These are phyloP conservation scores for Aspergillus nanangensis DNA, from an alignment of 495 filamentous ascomycete genomes.

Conservation along the genomic window DNA sequence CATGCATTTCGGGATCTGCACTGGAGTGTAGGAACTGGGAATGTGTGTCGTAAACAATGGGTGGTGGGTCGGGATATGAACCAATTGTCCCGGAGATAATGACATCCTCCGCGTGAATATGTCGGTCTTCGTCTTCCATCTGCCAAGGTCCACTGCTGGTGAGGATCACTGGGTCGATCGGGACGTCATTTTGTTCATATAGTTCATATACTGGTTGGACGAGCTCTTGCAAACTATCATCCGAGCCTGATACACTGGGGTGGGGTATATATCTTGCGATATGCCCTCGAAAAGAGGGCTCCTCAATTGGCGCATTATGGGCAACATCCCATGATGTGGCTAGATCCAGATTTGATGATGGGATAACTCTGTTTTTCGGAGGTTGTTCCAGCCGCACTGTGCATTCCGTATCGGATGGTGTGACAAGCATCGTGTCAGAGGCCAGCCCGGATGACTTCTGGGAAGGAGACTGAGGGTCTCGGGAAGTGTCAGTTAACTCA, in stretches of 20 bases:
- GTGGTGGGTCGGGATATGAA: slow-evolving; percentile 13
- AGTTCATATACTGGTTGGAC: slow-evolving; percentile 4
- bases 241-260: slow-evolving; percentile 13
- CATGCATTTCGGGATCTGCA: background rate
- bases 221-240: slow-evolving; percentile 11
- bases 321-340: too few species aligned
- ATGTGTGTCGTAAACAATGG: slow-evolving; percentile 6
- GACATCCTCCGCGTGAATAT: slow-evolving; percentile 3
- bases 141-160: slow-evolving; percentile 4
- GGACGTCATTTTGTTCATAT: slow-evolving; percentile 10
- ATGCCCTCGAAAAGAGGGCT: slow-evolving; percentile 8
- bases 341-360: too few species aligned
- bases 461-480: too few species aligned
- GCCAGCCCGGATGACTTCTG: too few species aligned
- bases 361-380: too few species aligned
- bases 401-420: too few species aligned
- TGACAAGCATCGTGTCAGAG: too few species aligned
- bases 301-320: too few species aligned
- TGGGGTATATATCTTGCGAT: slow-evolving; percentile 2
- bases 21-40: slow-evolving; percentile 3
- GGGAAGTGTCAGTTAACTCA: too few species aligned
- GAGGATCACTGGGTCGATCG: slow-evolving; percentile 16
- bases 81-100: slow-evolving; percentile 5
- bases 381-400: too few species aligned
- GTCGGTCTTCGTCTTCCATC: background rate